phyloP scores from a whole-genome alignment of 2,329 filamentous ascomycete species.

The Aspergillus ustus region DNA sequence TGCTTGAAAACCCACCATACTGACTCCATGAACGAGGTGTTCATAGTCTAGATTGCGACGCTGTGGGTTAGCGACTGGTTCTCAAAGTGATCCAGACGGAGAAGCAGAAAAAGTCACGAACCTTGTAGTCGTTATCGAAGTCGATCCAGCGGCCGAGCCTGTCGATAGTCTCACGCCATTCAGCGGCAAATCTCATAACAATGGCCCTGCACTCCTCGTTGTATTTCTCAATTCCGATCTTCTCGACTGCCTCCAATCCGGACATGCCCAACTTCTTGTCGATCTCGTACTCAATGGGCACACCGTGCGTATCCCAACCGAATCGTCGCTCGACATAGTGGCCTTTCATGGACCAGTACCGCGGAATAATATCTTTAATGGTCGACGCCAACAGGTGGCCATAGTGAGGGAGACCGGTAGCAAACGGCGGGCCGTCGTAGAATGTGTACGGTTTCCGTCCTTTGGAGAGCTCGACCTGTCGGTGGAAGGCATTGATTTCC shows the following conservation, averaged over 20 bases:
- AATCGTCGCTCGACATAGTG: slow-evolving; percentile 90
- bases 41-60: slow-evolving; percentile 71
- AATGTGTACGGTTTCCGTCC: slow-evolving; percentile 88
- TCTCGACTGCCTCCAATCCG: slow-evolving; percentile 81
- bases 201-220: slow-evolving; percentile 91
- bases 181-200: slow-evolving; percentile 85
- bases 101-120: slow-evolving; percentile 33
- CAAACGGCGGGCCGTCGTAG: slow-evolving; percentile 85
- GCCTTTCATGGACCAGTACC: slow-evolving; percentile 98
- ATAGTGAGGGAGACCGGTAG: slow-evolving; percentile 72
- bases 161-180: slow-evolving; percentile 89
- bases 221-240: slow-evolving; percentile 86
- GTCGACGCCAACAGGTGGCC: slow-evolving; percentile 86
- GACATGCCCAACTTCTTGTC: slow-evolving; percentile 94
- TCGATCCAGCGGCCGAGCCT: slow-evolving; percentile 94
- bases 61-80: slow-evolving; percentile 7
- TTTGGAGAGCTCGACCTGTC: slow-evolving; percentile 83
- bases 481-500: slow-evolving; percentile 88
- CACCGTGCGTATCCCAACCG: slow-evolving; percentile 93
- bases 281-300: slow-evolving; percentile 96
- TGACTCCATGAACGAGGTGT: slow-evolving; percentile 92
- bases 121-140: slow-evolving; percentile 97
- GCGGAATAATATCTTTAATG: slow-evolving; percentile 95
- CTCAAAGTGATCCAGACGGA: background rate
- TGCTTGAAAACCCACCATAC: slow-evolving; percentile 98